These are phyloP conservation scores for Cryptosporidium andersoni DNA, from an alignment of 169 alveolate genomes.

Conservation along the genomic window DNA sequence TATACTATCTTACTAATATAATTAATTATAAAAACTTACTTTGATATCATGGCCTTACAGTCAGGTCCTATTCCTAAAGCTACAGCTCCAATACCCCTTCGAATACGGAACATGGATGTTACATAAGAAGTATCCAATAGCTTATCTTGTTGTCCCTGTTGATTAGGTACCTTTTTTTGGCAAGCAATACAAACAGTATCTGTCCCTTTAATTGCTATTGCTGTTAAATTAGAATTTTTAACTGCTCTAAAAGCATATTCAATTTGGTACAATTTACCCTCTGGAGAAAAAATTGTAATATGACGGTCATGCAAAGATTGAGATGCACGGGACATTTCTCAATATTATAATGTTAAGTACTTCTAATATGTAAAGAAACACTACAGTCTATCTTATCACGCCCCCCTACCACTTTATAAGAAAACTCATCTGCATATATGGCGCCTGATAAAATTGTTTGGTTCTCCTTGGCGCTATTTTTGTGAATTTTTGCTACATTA, in stretches of 20 bases:
- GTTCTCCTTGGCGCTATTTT: too few relatives aligned
- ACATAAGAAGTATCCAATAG: constrained; percentile 83
- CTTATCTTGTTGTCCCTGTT: constrained; percentile 85
- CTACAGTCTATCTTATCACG: neutral
- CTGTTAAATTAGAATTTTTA: constrained; percentile 91
- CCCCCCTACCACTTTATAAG: constrained; percentile 44
- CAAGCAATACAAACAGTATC: constrained; percentile 93
- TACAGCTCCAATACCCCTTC: constrained; percentile 82
- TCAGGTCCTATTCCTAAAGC: constrained; percentile 85
- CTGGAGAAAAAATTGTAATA: constrained; percentile 97
- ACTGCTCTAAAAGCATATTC: constrained; percentile 99
- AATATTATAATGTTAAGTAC: neutral
- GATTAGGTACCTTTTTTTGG: constrained; percentile 93
- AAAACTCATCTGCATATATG: too few relatives aligned
- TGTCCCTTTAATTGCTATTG: constrained; percentile 95
- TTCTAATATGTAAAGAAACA: neutral
- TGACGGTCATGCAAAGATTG: constrained; percentile 90
- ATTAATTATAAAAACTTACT: constrained; percentile 43
- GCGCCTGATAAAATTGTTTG: too few relatives aligned
- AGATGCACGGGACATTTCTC: constrained; percentile 85
- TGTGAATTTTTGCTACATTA: too few relatives aligned
- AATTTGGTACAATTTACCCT: constrained; percentile 96
- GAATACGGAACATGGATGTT: constrained; percentile 82
- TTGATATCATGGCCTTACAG: constrained; percentile 81
- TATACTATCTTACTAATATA: neutral